A percentile compares a stretch with the other conserved stretches of the same genome.
These are phyloP conservation scores for Pichia kluyveri DNA, from an alignment of 805 yeast species.

Conservation along the genomic window DNA sequence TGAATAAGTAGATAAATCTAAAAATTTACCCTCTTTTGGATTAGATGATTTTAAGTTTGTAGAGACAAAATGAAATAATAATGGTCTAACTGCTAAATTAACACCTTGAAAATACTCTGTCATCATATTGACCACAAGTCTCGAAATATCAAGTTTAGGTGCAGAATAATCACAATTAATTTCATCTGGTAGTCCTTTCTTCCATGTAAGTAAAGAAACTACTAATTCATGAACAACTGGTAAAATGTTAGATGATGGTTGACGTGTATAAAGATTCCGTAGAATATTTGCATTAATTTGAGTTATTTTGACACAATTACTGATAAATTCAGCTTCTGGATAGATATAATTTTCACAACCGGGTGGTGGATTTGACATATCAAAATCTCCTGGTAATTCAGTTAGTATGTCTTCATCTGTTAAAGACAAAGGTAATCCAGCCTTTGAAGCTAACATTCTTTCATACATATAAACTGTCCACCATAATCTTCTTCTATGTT, in stretches of 20 bases:
- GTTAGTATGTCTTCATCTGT: slow-evolving; percentile 78
- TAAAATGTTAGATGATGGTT: slow-evolving; percentile 65
- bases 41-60: slow-evolving; percentile 41
- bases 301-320: slow-evolving; percentile 69
- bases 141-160: slow-evolving; percentile 46
- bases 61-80: slow-evolving; percentile 67
- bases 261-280: slow-evolving; percentile 62
- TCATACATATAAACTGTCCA: slow-evolving; percentile 36
- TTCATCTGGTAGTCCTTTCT: slow-evolving; percentile 52
- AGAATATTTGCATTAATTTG: slow-evolving; percentile 69
- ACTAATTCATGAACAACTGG: slow-evolving; percentile 68
- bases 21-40: slow-evolving; percentile 31
- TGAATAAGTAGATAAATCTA: slow-evolving; percentile 62
- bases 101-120: slow-evolving; percentile 80
- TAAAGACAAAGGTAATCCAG: slow-evolving; percentile 70
- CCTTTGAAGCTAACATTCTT: slow-evolving; percentile 74
- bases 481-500: slow-evolving; percentile 35
- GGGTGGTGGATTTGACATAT: slow-evolving; percentile 50
- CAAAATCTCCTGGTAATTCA: slow-evolving; percentile 65
- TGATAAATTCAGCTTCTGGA: slow-evolving; percentile 70
- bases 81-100: slow-evolving; percentile 69
- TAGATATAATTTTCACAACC: slow-evolving; percentile 60
- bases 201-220: slow-evolving; percentile 60
- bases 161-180: slow-evolving; percentile 53
- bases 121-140: slow-evolving; percentile 65